Conservation (phyloP, 2,329 filamentous ascomycete species). For the Plenodomus biglobosus region DNA sequence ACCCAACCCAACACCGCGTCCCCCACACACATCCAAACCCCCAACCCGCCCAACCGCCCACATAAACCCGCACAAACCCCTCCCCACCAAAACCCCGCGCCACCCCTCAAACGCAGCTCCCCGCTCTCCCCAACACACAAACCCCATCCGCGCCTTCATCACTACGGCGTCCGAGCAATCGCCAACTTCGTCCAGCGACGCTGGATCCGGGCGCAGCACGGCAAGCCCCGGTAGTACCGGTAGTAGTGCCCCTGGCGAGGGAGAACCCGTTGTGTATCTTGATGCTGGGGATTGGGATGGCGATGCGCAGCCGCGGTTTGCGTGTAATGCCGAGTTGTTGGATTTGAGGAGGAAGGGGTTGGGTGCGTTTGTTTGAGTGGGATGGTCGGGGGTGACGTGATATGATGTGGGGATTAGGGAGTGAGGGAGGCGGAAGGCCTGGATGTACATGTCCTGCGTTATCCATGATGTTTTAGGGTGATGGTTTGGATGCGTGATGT, state of each 20-base stretch:
- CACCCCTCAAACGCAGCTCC: background rate
- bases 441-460: too few relatives aligned
- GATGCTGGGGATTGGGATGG: slow-evolving; percentile 11
- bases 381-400: background rate
- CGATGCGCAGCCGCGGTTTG: slow-evolving; percentile 12
- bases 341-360: background rate
- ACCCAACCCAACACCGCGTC: background rate
- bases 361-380: slow-evolving; percentile 1
- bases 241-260: slow-evolving; percentile 1
- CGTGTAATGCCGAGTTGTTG: slow-evolving; percentile 8
- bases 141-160: slow-evolving; percentile 6
- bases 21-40: background rate
- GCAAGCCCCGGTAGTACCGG: background rate
- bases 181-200: too few relatives aligned
- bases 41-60: too few relatives aligned
- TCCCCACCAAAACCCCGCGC: background rate
- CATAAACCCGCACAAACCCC: background rate
- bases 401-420: background rate
- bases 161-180: too few relatives aligned
- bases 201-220: too few relatives aligned
- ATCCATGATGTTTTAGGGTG: too few relatives aligned
- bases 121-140: slow-evolving; percentile 3
- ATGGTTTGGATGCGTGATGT: too few relatives aligned
- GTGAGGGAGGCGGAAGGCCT: background rate
- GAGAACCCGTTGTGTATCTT: background rate